Percentiles rank a stretch among this genome's conserved stretches.
phyloP scores from a whole-genome alignment of 192 early-diverging fungal genomes.

The Coemansia sp. region DNA sequence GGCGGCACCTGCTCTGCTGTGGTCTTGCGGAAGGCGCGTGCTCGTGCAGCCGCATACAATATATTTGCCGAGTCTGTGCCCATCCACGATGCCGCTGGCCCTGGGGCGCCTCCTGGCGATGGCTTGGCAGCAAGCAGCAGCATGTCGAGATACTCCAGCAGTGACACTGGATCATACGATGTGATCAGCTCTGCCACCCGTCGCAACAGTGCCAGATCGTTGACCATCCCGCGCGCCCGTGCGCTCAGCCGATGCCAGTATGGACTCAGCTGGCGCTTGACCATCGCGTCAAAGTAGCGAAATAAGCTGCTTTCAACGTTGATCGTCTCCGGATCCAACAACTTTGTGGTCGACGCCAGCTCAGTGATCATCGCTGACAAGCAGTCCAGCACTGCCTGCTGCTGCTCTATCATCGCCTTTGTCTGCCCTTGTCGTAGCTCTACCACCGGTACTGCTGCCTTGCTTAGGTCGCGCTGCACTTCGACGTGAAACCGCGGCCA shows the following conservation, averaged over 20 bases:
- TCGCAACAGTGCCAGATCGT: conserved; percentile 72
- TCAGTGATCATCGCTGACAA: conserved; percentile 77
- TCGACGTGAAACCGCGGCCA: conserved; percentile 72
- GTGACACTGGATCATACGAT: conserved; percentile 84
- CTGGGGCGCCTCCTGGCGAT: conserved; percentile 19
- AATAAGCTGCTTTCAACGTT: conserved; percentile 86
- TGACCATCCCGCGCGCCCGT: conserved; percentile 72
- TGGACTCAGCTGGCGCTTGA: conserved; percentile 75
- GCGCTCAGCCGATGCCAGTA: conserved; percentile 81
- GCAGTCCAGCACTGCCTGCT: conserved; percentile 81
- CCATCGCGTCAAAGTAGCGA: conserved; percentile 76
- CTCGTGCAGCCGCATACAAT: conserved; percentile 64
- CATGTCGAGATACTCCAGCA: conserved; percentile 83
- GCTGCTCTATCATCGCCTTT: conserved; percentile 76
- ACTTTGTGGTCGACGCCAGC: conserved; percentile 62
- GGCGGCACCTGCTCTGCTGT: conserved; percentile 6
- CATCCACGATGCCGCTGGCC: conserved; percentile 71
- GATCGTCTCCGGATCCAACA: conserved; percentile 77
- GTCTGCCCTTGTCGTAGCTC: conserved; percentile 80
- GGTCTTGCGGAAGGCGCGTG: conserved; percentile 52
- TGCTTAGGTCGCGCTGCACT: conserved; percentile 56
- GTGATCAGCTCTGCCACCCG: conserved; percentile 73
- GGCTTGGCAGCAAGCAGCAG: conserved; percentile 64
- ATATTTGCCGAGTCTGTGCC: conserved; percentile 80
- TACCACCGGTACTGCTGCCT: conserved; percentile 59